phyloP scores from a whole-genome alignment of 2,329 filamentous ascomycete species.

The Colletotrichum liaoningense region DNA sequence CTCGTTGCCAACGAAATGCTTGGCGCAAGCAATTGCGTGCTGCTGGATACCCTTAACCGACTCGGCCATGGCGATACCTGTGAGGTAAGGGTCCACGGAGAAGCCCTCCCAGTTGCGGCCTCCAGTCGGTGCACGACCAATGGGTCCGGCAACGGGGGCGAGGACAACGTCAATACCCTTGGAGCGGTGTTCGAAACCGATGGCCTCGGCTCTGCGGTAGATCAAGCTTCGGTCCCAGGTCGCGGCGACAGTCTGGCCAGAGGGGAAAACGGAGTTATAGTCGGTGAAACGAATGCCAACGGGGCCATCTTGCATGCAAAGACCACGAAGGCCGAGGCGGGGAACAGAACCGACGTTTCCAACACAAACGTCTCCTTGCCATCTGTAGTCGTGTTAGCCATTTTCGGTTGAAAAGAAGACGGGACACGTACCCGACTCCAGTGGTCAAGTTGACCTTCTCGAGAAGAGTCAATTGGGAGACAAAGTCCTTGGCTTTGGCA shows the following conservation, averaged over 20 bases:
- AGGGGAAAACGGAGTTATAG: slow-evolving; percentile 84
- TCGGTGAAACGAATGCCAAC: slow-evolving; percentile 82
- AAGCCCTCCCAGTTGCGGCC: slow-evolving; percentile 75
- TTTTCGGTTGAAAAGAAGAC: slow-evolving; percentile 3
- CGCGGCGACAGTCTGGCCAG: slow-evolving; percentile 83
- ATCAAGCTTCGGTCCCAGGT: slow-evolving; percentile 83
- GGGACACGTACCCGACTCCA: slow-evolving; percentile 76
- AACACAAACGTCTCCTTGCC: slow-evolving; percentile 79
- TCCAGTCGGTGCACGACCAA: slow-evolving; percentile 58
- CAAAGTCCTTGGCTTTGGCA: slow-evolving; percentile 79
- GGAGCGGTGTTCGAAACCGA: slow-evolving; percentile 72
- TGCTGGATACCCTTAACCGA: slow-evolving; percentile 87
- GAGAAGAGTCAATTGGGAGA: slow-evolving; percentile 82
- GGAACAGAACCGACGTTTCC: slow-evolving; percentile 80
- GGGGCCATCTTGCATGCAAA: slow-evolving; percentile 91
- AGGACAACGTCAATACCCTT: slow-evolving; percentile 84
- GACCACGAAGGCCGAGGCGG: slow-evolving; percentile 73
- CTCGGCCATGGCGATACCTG: slow-evolving; percentile 77
- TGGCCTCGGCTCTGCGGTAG: slow-evolving; percentile 57
- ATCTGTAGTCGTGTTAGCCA: slow-evolving; percentile 56
- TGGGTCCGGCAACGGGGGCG: slow-evolving; percentile 58
- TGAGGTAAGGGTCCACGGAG: slow-evolving; percentile 79
- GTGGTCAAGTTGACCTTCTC: slow-evolving; percentile 98
- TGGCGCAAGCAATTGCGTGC: slow-evolving; percentile 84
- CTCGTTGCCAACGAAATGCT: slow-evolving; percentile 81